phyloP scores from a whole-genome alignment of 2,329 filamentous ascomycete species.

The Escovopsis sp. region DNA sequence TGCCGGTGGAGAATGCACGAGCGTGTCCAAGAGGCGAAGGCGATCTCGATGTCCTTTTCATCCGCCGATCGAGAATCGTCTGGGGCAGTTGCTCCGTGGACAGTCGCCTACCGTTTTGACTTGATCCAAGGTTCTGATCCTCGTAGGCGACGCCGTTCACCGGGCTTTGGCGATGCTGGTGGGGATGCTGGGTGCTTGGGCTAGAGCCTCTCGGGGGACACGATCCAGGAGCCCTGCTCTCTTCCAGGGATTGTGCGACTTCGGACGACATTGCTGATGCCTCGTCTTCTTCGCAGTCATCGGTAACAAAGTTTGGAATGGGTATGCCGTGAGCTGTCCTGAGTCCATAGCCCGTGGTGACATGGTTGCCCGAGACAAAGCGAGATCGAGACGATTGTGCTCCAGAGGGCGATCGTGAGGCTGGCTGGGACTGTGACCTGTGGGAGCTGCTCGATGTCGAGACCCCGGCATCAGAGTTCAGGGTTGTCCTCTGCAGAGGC shows the following conservation, averaged over 20 bases:
- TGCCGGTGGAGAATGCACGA: constrained; percentile 28
- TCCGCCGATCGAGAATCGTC: constrained; percentile 36
- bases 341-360: constrained; percentile 19
- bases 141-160: constrained; percentile 31
- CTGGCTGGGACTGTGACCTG: constrained; percentile 53
- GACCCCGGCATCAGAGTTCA: constrained; percentile 32
- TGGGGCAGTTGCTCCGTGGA: constrained; percentile 42
- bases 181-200: constrained; percentile 11
- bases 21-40: constrained; percentile 40
- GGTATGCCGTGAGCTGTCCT: constrained; percentile 33
- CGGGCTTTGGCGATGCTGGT: constrained; percentile 9
- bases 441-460: constrained; percentile 38
- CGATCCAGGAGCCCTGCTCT: constrained; percentile 19
- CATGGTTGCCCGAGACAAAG: constrained; percentile 16
- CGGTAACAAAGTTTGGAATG: constrained; percentile 41
- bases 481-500: constrained; percentile 38
- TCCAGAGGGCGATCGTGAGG: constrained; percentile 30
- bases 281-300: constrained; percentile 37
- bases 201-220: constrained; percentile 13
- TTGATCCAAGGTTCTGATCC: constrained; percentile 24
- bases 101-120: constrained; percentile 28
- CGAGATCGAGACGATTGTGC: constrained; percentile 10
- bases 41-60: constrained; percentile 38
- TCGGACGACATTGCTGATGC: constrained; percentile 25
- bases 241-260: constrained; percentile 32